Conservation (phyloP, 805 yeast species). For the Metschnikowia reukaufii region DNA sequence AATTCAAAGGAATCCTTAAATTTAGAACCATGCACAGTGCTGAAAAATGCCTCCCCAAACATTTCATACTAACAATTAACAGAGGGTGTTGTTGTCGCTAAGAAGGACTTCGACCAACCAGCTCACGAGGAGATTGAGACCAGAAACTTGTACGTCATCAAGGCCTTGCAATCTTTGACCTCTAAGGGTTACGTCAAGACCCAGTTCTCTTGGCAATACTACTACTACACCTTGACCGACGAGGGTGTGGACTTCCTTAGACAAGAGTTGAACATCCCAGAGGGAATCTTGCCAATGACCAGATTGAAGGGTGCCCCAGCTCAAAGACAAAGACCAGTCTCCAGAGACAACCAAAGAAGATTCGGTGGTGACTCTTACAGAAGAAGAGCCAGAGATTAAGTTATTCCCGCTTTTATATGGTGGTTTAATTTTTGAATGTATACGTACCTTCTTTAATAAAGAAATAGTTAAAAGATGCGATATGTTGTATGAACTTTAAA, state of each 20-base stretch:
- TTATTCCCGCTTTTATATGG: constrained; percentile 11
- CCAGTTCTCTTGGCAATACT: constrained; percentile 99
- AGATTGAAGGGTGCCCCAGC: constrained; percentile 94
- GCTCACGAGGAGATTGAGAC: constrained; percentile 98
- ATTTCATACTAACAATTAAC: constrained; percentile 24
- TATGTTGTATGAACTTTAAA: not conserved
- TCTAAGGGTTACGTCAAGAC: constrained; percentile 99
- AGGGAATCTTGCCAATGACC: constrained; percentile 97
- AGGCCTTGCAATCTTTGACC: constrained; percentile 98
- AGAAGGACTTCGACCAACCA: constrained; percentile 97
- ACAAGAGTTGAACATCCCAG: constrained; percentile 98
- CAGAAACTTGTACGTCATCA: constrained; percentile 95
- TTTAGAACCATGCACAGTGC: too few species aligned
- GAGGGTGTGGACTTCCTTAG: constrained; percentile 99
- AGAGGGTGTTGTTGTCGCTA: constrained; percentile 99
- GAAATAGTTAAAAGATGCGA: constrained; percentile 11
- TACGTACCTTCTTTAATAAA: constrained; percentile 20
- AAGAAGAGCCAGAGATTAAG: constrained; percentile 60
- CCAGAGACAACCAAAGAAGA: constrained; percentile 46
- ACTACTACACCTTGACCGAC: constrained; percentile 99
- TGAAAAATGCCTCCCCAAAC: not conserved
- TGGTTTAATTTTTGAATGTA: constrained; percentile 19
- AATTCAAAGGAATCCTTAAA: too few species aligned
- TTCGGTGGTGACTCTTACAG: constrained; percentile 50
- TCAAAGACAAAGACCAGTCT: constrained; percentile 56